Conservation (phyloP, 2,329 filamentous ascomycete species). For the Stemphylium beticola region DNA sequence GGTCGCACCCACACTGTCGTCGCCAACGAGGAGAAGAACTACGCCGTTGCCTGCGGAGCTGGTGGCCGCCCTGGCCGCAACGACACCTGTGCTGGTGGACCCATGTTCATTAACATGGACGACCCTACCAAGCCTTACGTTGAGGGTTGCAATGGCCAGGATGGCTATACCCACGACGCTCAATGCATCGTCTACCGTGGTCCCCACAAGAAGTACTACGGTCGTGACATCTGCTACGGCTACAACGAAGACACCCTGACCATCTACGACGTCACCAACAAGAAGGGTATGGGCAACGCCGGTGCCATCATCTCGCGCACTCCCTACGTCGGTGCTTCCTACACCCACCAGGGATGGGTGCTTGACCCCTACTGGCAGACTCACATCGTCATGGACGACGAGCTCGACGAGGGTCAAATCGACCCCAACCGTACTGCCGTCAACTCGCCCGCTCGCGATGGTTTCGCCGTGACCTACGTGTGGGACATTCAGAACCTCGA, state of each 20-base stretch:
- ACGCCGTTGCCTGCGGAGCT: slow-evolving; percentile 45
- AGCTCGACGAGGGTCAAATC: slow-evolving; percentile 48
- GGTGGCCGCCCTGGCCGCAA: slow-evolving; percentile 38
- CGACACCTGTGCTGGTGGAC: slow-evolving; percentile 56
- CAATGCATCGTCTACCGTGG: slow-evolving; percentile 65
- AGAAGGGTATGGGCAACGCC: slow-evolving; percentile 59
- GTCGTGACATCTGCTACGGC: slow-evolving; percentile 62
- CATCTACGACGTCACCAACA: slow-evolving; percentile 61
- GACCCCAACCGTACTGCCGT: slow-evolving; percentile 31
- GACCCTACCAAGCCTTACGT: slow-evolving; percentile 54
- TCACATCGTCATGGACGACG: slow-evolving; percentile 47
- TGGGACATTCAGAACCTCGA: slow-evolving; percentile 47
- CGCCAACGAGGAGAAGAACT: slow-evolving; percentile 43
- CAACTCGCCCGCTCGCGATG: slow-evolving; percentile 40
- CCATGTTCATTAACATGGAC: slow-evolving; percentile 65
- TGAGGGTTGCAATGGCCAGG: slow-evolving; percentile 61
- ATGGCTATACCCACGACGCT: slow-evolving; percentile 67
- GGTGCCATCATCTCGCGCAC: slow-evolving; percentile 62
- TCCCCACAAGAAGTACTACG: slow-evolving; percentile 57
- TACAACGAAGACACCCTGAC: slow-evolving; percentile 63
- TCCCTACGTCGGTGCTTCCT: slow-evolving; percentile 60
- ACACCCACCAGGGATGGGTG: slow-evolving; percentile 67
- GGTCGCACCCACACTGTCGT: slow-evolving; percentile 48
- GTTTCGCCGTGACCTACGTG: slow-evolving; percentile 47
- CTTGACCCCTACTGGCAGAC: slow-evolving; percentile 48